These are phyloP conservation scores for Vitis amurensis DNA, from an alignment of 164 flowering plant species.

Conservation along the genomic window DNA sequence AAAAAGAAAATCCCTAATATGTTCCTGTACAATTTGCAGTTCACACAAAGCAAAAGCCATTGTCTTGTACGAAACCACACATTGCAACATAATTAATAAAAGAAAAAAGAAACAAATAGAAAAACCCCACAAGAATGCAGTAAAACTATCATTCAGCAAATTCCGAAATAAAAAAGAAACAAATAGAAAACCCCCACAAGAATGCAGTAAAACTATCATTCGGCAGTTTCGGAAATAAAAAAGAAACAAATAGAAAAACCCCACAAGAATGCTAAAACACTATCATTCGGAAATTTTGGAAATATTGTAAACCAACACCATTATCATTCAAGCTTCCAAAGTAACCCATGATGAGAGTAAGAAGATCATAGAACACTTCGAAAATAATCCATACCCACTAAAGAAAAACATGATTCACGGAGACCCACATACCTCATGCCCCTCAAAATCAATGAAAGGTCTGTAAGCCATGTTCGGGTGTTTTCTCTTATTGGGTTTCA, in stretches of 20 bases:
- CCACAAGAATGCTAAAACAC: too few relatives aligned
- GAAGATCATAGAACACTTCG: too few relatives aligned
- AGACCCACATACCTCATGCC: slow-evolving; percentile 8
- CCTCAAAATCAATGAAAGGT: background rate
- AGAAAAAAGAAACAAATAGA: background rate
- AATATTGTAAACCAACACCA: background rate
- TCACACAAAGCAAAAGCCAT: too few relatives aligned
- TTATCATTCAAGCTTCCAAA: background rate
- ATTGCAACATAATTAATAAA: too few relatives aligned
- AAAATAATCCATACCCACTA: background rate
- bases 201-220: too few relatives aligned
- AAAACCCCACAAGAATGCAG: background rate
- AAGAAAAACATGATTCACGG: slow-evolving; percentile 3
- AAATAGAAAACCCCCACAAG: background rate
- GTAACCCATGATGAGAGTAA: too few relatives aligned
- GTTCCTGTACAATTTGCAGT: background rate
- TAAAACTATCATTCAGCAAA: too few relatives aligned
- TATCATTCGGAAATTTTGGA: background rate
- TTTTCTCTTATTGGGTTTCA: too few relatives aligned
- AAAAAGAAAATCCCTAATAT: too few relatives aligned
- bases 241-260: background rate
- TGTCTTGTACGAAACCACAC: too few relatives aligned
- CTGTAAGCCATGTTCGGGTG: too few relatives aligned
- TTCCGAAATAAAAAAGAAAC: background rate
- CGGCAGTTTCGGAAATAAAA: too few relatives aligned